Base-by-base conservation (phyloP, 345 rosid species). In the Lepidium aucheri region DNA sequence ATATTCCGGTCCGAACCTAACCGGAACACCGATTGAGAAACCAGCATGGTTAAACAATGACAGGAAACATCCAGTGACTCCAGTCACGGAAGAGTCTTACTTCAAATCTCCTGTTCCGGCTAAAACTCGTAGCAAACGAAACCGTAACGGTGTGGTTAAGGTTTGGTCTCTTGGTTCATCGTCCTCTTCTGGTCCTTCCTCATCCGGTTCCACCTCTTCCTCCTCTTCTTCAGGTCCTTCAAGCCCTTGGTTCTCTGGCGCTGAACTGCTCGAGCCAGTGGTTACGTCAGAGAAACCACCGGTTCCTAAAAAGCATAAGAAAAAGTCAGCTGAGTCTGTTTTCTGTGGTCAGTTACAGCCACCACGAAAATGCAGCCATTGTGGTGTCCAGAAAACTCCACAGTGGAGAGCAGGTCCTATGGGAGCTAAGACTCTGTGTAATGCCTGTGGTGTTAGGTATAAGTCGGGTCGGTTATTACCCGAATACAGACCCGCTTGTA, bases 111-210 rank as follows among this genome's bases (percentile, higher is more conserved):
- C 78, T 53, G 82, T 86, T 67, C 93, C 87, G 11, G 96, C 87
- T 28, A 94, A 87, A 74, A 82, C 96, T 17, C 83, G 97, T 61
- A 90, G 88, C 90, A 88, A 89, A 60, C 87, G 99, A 6, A 9
- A 78, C 6, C 79, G 96, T 49, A 80, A 81, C 22, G 86, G 84
- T 5, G 30, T 26, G 6, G 72, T 77, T 9, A 74, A 83, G 33
- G 73, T 54, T 17, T 88, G 97, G 96, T 74, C 88, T 7, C 78
- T 81, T 33, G 82, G 84, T 53, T 80, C 95, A 0, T 80, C 90
- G 5, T 79, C 85, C 32, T 59, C 80, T 3, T 74, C 90, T 0
- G 69, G 58, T 16, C 63, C 69, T 38, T 69, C 67, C 5, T 68
- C 74, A 0, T 68, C 74, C 7, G 40, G 66, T 35, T 68, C 78